Evolutionary conservation across 2,329 filamentous ascomycete genomes (phyloP).

Genomic region (Phaeomoniella chlamydospora): DNA sequence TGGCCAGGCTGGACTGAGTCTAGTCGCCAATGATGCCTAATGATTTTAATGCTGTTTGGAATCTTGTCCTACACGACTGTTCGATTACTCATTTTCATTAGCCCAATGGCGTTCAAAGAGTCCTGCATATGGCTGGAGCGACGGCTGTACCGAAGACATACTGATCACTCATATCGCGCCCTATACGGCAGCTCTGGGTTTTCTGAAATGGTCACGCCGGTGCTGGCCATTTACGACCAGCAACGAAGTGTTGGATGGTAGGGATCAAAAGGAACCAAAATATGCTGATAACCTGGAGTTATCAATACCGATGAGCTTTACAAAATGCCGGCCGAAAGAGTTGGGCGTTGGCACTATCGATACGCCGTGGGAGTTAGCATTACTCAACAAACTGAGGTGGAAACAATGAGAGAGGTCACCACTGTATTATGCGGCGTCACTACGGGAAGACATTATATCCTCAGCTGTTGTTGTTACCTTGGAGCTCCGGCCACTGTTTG

Average conservation of each 20-base stretch:
- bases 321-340: neutral
- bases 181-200: neutral
- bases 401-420: neutral
- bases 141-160: neutral
- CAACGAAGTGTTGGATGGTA: neutral
- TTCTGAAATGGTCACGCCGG: neutral
- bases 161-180: neutral
- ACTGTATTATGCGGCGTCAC: neutral
- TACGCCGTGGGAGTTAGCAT: neutral
- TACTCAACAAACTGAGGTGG: neutral
- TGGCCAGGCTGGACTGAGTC: constrained; percentile 85
- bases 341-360: neutral
- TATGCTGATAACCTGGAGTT: neutral
- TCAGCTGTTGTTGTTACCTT: no score
- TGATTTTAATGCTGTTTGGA: constrained; percentile 22
- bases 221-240: neutral
- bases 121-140: neutral
- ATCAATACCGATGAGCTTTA: neutral
- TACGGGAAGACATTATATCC: neutral
- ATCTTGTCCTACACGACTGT: constrained; percentile 13
- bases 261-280: neutral
- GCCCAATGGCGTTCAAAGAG: constrained; percentile 4
- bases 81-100: constrained; percentile 6
- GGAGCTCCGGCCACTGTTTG: no score
- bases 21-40: constrained; percentile 15